These are phyloP conservation scores for Tuber borchii DNA, from an alignment of 495 filamentous ascomycete genomes.

Conservation along the genomic window DNA sequence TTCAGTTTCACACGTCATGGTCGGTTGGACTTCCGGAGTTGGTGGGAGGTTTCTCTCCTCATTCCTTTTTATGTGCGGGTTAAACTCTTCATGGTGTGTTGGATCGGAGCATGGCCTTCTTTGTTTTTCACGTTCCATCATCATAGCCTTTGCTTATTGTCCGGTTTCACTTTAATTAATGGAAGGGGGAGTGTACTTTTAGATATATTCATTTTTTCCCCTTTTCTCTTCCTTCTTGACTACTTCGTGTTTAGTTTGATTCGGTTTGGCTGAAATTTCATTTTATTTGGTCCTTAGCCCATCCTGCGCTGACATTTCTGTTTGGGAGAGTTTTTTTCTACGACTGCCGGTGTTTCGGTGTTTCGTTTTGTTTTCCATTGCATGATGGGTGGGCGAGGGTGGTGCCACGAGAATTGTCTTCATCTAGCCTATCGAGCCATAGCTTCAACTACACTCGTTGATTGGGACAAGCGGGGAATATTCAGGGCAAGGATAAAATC, in stretches of 20 bases:
- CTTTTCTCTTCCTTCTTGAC: background rate
- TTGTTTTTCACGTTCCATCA: background rate
- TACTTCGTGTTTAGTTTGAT: background rate
- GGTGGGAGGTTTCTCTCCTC: background rate
- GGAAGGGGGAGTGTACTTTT: background rate
- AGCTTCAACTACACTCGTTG: background rate
- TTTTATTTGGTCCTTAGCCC: background rate
- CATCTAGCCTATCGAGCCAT: background rate
- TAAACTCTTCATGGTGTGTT: background rate
- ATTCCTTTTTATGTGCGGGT: background rate
- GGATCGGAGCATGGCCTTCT: constrained; percentile 1
- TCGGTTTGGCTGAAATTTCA: background rate
- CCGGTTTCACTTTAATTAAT: background rate
- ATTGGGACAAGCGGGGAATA: too few species aligned
- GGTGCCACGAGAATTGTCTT: background rate
- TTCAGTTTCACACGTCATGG: background rate
- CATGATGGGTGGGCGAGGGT: background rate
- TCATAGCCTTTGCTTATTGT: background rate
- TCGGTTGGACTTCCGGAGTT: constrained; percentile 1
- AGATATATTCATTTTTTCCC: background rate
- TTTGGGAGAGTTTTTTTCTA: background rate
- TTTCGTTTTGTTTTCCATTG: background rate
- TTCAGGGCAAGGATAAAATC: too few species aligned
- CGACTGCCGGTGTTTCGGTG: background rate
- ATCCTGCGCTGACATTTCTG: background rate